phyloP scores from a whole-genome alignment of 2,329 filamentous ascomycete genomes.

The Pseudogymnoascus sp. region DNA sequence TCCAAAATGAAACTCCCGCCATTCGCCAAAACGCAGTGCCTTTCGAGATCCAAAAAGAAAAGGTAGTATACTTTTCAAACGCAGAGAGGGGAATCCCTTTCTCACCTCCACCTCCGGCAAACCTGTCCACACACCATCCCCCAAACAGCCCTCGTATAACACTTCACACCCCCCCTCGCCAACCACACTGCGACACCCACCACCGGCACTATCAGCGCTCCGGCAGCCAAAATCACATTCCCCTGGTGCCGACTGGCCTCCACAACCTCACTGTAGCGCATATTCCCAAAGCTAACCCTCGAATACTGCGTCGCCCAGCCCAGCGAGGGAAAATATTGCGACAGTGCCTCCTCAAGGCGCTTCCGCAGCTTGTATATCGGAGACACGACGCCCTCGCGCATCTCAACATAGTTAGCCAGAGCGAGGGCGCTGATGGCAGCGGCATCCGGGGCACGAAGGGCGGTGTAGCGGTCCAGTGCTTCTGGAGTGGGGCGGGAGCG shows the following conservation, averaged over 20 bases:
- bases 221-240: constrained; percentile 37
- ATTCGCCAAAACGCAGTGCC: background rate
- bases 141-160: background rate
- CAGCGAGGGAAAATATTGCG: constrained; percentile 62
- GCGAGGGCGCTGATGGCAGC: constrained; percentile 90
- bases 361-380: constrained; percentile 74
- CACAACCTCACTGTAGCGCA: constrained; percentile 79
- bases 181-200: background rate
- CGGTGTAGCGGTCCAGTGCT: constrained; percentile 69
- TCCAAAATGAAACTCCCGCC: background rate
- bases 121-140: background rate
- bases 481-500: constrained; percentile 48
- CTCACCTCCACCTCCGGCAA: background rate
- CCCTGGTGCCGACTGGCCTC: constrained; percentile 62
- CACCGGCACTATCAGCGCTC: constrained; percentile 9
- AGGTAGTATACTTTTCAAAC: background rate
- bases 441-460: constrained; percentile 65
- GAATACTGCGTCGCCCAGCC: constrained; percentile 93
- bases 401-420: constrained; percentile 85
- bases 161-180: background rate
- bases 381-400: constrained; percentile 77
- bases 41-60: background rate
- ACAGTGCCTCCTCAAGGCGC: constrained; percentile 74
- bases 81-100: background rate
- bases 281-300: constrained; percentile 86